These are phyloP conservation scores for Furcasterigmium sp. DNA, from an alignment of 2,329 filamentous ascomycete species.

Conservation along the genomic window DNA sequence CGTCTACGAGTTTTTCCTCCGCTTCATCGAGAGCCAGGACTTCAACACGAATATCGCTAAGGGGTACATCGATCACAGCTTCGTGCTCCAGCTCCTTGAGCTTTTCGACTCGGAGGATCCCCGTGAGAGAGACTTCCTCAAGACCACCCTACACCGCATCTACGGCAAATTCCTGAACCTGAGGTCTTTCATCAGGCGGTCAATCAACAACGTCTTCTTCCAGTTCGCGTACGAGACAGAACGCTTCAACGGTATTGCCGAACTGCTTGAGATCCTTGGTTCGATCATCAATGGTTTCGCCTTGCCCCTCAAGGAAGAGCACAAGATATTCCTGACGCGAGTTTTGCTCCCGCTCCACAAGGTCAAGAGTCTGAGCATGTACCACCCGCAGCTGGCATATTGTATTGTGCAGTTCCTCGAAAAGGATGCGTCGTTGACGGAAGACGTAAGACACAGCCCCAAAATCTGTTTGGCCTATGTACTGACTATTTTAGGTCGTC, in stretches of 20 bases:
- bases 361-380: slow-evolving; percentile 99
- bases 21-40: slow-evolving; percentile 98
- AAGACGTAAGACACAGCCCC: slow-evolving; percentile 63
- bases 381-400: slow-evolving; percentile 95
- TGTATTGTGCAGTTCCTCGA: slow-evolving; percentile 99
- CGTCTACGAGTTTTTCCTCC: slow-evolving; percentile 97
- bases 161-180: slow-evolving; percentile 99
- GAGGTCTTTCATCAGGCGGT: slow-evolving; percentile 92
- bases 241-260: slow-evolving; percentile 95
- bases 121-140: slow-evolving; percentile 91
- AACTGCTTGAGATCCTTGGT: slow-evolving; percentile 91
- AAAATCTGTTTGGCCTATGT: slow-evolving; percentile 8
- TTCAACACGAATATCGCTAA: slow-evolving; percentile 99
- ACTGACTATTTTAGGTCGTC: slow-evolving; percentile 60
- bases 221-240: slow-evolving; percentile 99
- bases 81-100: slow-evolving; percentile 94
- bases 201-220: slow-evolving; percentile 99
- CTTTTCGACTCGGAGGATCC: slow-evolving; percentile 98
- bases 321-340: slow-evolving; percentile 94
- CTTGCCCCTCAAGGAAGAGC: slow-evolving; percentile 92
- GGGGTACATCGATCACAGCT: slow-evolving; percentile 96
- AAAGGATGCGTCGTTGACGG: slow-evolving; percentile 93
- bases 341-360: slow-evolving; percentile 94
- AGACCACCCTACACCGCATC: slow-evolving; percentile 95
- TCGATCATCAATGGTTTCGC: slow-evolving; percentile 99